Base-by-base conservation (phyloP, 805 yeast genomes). In the Lipomyces spencermartinsiae region DNA sequence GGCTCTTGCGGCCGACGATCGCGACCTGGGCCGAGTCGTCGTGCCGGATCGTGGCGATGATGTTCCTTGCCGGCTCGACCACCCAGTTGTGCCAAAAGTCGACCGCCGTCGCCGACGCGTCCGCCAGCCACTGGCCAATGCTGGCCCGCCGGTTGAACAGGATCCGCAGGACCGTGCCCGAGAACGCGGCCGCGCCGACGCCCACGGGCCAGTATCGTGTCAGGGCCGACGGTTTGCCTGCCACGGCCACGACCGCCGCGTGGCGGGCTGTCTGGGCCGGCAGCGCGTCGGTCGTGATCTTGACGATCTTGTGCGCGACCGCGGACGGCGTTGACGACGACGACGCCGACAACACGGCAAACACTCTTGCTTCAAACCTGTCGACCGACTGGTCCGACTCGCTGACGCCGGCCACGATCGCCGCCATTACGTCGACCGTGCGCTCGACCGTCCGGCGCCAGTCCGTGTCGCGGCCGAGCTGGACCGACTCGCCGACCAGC, bases 11-110 rank as follows among this genome's bases (percentile, higher is more conserved):
- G 2, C 94, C 87, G 79, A 91, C 87, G 29, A 93, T 85, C 0
- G 97, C 90, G 57, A 93, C 86, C 67, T 88, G 85, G 1, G 89
- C 85, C 49, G 83, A 82, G 16, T 90, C 89, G 76, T 93, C 98
- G 77, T 91, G 95, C 62, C 95, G 83, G n/a, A 94, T 88, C 0
- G 97, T 92, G 59, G 86, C 83, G 71, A 92, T 80, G 71, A 94
- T 88, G 73, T 90, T 88, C 55, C 81, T 80, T 22, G 91, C 75
- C 0, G 98, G 99, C 58, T 84, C 84, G 54, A 92, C 80, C 2
- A 94, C 84, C 98, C 99, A 94, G 76, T 93, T 92, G 39, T 82
- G 78, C 82, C 88, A 85, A 73, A 93, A 89, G 3, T 94, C 92
- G 35, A 76, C 74, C 0, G 83, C 74, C 63, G 73, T 71, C 22